Evolutionary conservation across 495 filamentous ascomycete genomes (phyloP), one percentile per base, ranked within the genome.

Genomic region (Penicillium soppii): DNA sequence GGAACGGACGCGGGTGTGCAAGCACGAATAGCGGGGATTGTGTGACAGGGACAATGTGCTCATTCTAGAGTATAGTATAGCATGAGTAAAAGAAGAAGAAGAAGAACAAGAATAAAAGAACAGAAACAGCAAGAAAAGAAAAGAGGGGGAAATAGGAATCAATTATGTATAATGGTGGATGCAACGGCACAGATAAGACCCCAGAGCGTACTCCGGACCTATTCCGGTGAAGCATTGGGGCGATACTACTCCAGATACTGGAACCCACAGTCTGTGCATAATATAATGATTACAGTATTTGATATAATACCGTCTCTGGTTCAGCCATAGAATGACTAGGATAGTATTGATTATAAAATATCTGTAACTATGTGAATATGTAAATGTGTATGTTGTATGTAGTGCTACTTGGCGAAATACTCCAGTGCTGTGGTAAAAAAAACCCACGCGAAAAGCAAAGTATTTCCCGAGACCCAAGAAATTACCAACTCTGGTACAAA

Each of bases 1-100:
- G 68, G 67, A 66, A 59, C 57, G 61, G 65, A 68, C 62, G 67
- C 59, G 50, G 51, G 50, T 63, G 69, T 71, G 71, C 68, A 67
- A 70, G 69, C 69, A 74, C 70, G 54, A 32, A 52, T 36, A 47
- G 44, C 43, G 53, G 47, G 29, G 22, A 20, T 20, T 30, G 36
- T 36, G 49, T 22, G 37, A 8, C 7, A 48, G 33, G 12, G 35
- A 60, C 23, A 27, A 49, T 36, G 25, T 59, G 36, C 58, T 37
- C 62, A 66, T 66, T 52, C 52, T 58, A 21, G 25, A 15, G 19
- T 29, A 21, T 22, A 36, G 36, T 7, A 42, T 19, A 12, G 12
- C 2, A 32, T 41, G 20, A 22, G 47, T 25, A 19, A 30, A 49
- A 23, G 12, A 17, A 36, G 12, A 29, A 27, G 35, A 13, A 51